Conservation (phyloP, 1,284 basidiomycete genomes). For the Ceratobasidium sp. region DNA sequence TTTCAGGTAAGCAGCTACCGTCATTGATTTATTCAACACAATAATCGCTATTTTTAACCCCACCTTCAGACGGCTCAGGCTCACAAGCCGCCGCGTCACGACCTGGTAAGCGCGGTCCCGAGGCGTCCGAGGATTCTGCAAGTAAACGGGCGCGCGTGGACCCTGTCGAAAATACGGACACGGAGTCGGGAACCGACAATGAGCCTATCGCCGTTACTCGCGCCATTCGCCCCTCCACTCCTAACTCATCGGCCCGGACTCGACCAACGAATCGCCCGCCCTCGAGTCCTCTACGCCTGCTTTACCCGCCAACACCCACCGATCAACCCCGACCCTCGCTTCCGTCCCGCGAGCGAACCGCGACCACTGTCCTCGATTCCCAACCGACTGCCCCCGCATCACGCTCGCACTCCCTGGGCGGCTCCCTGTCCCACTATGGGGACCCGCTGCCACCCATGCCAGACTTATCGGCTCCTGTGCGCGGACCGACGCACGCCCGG, state of each 20-base stretch:
- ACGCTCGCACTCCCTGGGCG: neutral
- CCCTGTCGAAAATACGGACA: neutral
- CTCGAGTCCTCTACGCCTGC: no score
- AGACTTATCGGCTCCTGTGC: neutral
- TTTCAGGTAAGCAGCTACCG: neutral
- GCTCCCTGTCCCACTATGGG: neutral
- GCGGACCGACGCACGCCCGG: neutral
- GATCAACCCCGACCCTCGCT: no score
- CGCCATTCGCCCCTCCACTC: no score
- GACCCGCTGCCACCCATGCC: neutral
- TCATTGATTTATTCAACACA: no score
- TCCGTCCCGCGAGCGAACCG: neutral
- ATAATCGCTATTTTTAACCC: neutral
- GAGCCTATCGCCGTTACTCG: neutral
- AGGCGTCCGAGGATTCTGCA: neutral
- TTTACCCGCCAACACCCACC: no score
- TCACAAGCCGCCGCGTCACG: neutral
- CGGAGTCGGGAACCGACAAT: neutral
- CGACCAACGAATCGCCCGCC: no score
- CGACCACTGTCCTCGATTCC: neutral
- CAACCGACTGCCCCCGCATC: neutral
- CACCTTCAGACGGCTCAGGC: neutral
- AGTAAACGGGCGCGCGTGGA: neutral
- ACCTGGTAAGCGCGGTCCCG: neutral
- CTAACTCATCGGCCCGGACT: no score